These are phyloP conservation scores for Erysimum pusillum DNA, from an alignment of 441 rosid genomes.

Conservation along the genomic window DNA sequence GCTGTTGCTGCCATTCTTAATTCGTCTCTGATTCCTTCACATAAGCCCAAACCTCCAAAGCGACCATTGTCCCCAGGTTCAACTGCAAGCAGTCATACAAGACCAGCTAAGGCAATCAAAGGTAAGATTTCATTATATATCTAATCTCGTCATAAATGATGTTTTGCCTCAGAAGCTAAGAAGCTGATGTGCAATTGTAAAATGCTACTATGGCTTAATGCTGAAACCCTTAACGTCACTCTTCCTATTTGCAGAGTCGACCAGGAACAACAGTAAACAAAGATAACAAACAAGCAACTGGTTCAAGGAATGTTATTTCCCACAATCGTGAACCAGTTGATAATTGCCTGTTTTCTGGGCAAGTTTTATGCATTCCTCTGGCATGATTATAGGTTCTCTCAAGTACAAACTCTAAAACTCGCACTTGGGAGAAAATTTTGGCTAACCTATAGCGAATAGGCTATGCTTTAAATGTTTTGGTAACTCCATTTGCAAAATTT, in stretches of 20 bases:
- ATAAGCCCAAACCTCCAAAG: constrained; percentile 62
- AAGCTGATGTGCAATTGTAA: constrained; percentile 9
- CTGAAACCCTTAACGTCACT: constrained; percentile 7
- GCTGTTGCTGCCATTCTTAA: constrained; percentile 90
- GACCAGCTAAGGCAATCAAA: constrained; percentile 73
- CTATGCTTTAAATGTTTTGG: neutral
- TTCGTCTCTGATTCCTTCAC: constrained; percentile 83
- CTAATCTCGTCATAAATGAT: neutral
- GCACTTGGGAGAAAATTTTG: constrained; percentile 3
- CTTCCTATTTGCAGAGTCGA: constrained; percentile 36
- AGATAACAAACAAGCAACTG: constrained; percentile 25
- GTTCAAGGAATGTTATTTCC: constrained; percentile 8
- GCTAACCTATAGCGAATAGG: constrained; percentile 11
- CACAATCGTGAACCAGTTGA: constrained; percentile 19
- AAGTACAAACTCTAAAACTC: neutral
- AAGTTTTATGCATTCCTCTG: constrained; percentile 16
- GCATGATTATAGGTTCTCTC: constrained; percentile 29
- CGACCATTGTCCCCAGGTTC: constrained; percentile 69
- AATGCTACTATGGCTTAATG: constrained; percentile 10
- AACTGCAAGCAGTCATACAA: constrained; percentile 50
- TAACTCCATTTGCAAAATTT: constrained; percentile 18
- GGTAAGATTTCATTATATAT: constrained; percentile 51
- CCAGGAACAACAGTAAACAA: constrained; percentile 44
- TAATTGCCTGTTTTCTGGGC: constrained; percentile 3
- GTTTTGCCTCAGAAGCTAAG: constrained; percentile 1